Percentiles rank a stretch among this genome's conserved stretches.
phyloP scores from a whole-genome alignment of 1,284 basidiomycete genomes.

The Cystobasidiaceae sp. region DNA sequence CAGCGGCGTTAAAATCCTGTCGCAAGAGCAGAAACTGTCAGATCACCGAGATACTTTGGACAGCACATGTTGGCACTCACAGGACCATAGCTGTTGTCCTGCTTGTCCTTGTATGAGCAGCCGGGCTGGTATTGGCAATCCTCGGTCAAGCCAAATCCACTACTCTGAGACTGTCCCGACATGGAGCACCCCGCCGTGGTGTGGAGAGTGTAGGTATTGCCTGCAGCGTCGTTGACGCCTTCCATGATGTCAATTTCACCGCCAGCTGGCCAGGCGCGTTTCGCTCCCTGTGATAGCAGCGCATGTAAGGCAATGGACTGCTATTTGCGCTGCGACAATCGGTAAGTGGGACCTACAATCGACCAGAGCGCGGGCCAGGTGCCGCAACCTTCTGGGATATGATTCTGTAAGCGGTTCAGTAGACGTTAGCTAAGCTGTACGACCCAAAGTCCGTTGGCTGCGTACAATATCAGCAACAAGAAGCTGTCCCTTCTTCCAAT shows the following conservation, averaged over 20 bases:
- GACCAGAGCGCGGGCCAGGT: constrained; percentile 32
- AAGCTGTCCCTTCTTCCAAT: constrained; percentile 29
- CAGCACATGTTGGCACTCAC: not conserved
- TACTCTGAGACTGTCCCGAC: not conserved
- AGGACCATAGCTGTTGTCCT: constrained; percentile 24
- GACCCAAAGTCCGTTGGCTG: not conserved
- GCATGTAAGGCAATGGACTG: not conserved
- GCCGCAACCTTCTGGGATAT: constrained; percentile 28
- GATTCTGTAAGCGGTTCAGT: not conserved
- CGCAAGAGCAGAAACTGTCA: not conserved
- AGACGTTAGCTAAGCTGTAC: not conserved
- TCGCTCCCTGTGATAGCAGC: constrained; percentile 1
- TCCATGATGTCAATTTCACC: constrained; percentile 31
- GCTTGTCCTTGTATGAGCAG: constrained; percentile 26
- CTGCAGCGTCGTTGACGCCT: constrained; percentile 25
- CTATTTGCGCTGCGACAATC: not conserved
- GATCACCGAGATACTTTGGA: not conserved
- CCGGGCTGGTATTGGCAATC: constrained; percentile 30
- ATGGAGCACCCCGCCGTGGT: constrained; percentile 17
- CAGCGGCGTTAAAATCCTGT: constrained; percentile 28
- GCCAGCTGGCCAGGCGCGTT: constrained; percentile 23
- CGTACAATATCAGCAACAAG: constrained; percentile 14
- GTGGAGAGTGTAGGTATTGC: constrained; percentile 28
- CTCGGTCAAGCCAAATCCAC: constrained; percentile 5
- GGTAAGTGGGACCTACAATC: constrained; percentile 1